phyloP scores from a whole-genome alignment of 345 rosid species.

The Rhodomyrtus tomentosa region DNA sequence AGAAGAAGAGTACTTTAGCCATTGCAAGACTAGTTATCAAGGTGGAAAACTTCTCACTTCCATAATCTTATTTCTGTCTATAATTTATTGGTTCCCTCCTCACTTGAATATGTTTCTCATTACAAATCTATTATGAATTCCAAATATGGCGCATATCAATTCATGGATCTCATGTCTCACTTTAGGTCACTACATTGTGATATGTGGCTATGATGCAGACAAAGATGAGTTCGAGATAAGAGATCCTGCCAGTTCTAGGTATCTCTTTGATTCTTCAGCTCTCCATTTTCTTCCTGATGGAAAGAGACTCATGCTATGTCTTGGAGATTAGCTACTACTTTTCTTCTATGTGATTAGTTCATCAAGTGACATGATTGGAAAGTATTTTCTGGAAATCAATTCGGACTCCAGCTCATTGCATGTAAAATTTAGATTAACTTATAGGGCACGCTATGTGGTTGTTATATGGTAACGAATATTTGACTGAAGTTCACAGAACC shows the following conservation, averaged over 20 bases:
- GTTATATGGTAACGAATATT: not conserved
- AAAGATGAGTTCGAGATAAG: slow-evolving; percentile 89
- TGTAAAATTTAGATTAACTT: not conserved
- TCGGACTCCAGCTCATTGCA: not conserved
- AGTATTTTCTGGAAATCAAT: not conserved
- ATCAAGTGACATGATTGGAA: not conserved
- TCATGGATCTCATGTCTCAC: not conserved
- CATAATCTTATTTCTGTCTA: not conserved
- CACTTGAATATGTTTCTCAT: not conserved
- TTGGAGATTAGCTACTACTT: not conserved
- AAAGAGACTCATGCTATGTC: not conserved
- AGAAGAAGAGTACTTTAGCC: not conserved
- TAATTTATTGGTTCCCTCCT: not conserved
- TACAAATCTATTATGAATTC: not conserved
- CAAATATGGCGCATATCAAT: not conserved
- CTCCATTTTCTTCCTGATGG: not conserved
- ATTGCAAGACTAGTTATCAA: not conserved
- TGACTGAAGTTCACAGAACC: not conserved
- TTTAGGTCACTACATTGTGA: slow-evolving; percentile 82
- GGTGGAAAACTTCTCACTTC: not conserved
- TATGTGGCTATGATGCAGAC: slow-evolving; percentile 73
- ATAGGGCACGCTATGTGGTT: not conserved
- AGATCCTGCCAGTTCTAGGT: slow-evolving; percentile 95
- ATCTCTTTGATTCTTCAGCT: not conserved
- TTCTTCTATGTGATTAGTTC: not conserved